Evolutionary conservation across 1,139 yeast species (phyloP).

Genomic region (Saccharomycopsis crataegensis): DNA sequence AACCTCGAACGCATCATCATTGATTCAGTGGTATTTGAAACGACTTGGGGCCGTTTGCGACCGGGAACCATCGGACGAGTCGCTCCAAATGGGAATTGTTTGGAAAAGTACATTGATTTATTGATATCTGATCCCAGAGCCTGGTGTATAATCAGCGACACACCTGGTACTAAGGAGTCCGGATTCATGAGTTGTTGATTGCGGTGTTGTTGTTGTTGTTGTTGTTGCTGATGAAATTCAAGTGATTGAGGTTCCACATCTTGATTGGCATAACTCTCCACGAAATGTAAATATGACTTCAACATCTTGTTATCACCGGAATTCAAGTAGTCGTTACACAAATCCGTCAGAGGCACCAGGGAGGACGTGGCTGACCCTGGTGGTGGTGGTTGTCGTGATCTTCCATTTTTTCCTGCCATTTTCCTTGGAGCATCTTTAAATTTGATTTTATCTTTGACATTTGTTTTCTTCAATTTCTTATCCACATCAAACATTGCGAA

Average conservation of each 20-base stretch:
- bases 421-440: neutral
- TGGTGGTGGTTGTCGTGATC: slow-evolving; percentile 15
- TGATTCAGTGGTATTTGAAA: too few species aligned
- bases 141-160: too few species aligned
- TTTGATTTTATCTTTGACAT: slow-evolving; percentile 21
- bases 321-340: slow-evolving; percentile 37
- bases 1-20: too few species aligned
- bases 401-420: slow-evolving; percentile 13
- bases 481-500: slow-evolving; percentile 87
- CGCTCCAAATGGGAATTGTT: slow-evolving; percentile 15
- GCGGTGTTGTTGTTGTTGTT: too few species aligned
- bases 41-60: too few species aligned
- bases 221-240: neutral
- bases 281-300: slow-evolving; percentile 78
- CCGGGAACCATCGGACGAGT: neutral
- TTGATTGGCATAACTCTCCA: slow-evolving; percentile 67
- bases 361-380: neutral
- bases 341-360: slow-evolving; percentile 21
- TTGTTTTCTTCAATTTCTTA: slow-evolving; percentile 43
- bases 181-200: neutral
- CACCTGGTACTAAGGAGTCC: neutral
- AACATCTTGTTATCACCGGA: slow-evolving; percentile 83
- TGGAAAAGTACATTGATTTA: slow-evolving; percentile 13
- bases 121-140: neutral
- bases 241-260: neutral